Base-by-base conservation (phyloP, 2,329 filamentous ascomycete species). In the Xylaria sp. region DNA sequence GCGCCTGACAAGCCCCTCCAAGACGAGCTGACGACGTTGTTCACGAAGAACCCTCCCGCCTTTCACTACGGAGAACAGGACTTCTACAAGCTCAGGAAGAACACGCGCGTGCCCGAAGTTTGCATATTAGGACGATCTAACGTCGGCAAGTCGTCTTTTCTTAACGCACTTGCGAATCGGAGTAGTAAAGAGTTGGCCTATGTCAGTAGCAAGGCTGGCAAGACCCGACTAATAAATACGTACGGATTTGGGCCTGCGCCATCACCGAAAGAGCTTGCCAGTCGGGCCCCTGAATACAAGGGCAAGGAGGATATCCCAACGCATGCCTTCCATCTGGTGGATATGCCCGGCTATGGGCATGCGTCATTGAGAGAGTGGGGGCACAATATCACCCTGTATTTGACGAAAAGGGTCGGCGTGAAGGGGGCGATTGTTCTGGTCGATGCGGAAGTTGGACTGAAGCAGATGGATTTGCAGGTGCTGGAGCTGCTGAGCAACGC, bases 91-190 rank as follows among this genome's bases (percentile, higher is more conserved):
- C 74, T 85, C 54, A 74, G 74, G 24, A 66, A 75, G 63, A 85
- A 85, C 67, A 76, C 75, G 20, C 73, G 74, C 57, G 71, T 78
- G 3, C 83, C 83, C 41, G 83, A 86, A 60, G 82, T 96, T 46
- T 88, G 90, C 67, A 81, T 96, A 42, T 84, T 95, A 37, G 91
- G 91, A 40, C 91, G 92, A 65, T 92, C 91, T 61, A 96, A 96
- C 68, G 91, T 92, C 39, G 91, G 91, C 67, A 96, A 96, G 71
- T 94, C 90, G 1, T 91, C 90, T 16, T 89, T 95, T 62, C 87
- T 96, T 73, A 96, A 96, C 67, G 88, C 89, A 17, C 81, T 96
- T 29, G 83, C 87, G 2, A 86, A 86, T 29, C 81, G 84, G 24
- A 72, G 83, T 50, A 79, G 76, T 3, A 66, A 54, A 21, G 50